phyloP scores from a whole-genome alignment of 345 rosid genomes.

The Carallia brachiata region DNA sequence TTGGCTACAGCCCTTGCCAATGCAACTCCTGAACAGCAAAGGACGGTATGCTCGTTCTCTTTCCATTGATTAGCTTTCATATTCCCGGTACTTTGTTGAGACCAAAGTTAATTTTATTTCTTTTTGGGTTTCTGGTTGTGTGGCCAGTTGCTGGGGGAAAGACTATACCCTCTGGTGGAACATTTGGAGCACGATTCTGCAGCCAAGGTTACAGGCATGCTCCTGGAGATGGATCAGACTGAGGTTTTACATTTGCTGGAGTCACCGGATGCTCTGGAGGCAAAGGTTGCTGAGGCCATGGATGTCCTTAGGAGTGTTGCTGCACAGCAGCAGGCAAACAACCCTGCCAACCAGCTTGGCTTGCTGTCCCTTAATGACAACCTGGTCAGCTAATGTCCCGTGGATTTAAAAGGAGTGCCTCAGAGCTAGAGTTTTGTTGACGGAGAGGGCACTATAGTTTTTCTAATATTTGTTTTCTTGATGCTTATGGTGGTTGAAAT shows the following conservation, averaged over 20 bases:
- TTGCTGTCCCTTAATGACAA: constrained; percentile 21
- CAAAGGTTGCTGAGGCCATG: constrained; percentile 35
- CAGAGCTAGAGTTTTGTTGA: background rate
- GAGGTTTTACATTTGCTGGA: constrained; percentile 34
- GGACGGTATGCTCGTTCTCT: constrained; percentile 16
- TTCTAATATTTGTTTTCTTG: background rate
- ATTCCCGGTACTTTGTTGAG: background rate
- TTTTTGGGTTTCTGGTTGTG: background rate
- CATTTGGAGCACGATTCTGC: constrained; percentile 30
- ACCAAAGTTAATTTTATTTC: background rate
- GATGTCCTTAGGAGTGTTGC: constrained; percentile 31
- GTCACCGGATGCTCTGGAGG: constrained; percentile 30
- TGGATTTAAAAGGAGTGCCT: constrained; percentile 7
- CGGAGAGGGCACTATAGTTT: background rate
- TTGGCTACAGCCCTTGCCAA: constrained; percentile 29
- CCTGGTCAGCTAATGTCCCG: constrained; percentile 7
- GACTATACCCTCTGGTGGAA: constrained; percentile 27
- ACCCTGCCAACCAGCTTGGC: constrained; percentile 21
- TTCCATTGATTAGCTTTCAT: background rate
- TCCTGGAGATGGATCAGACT: constrained; percentile 36
- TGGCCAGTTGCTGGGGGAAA: constrained; percentile 28
- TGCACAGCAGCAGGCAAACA: constrained; percentile 25
- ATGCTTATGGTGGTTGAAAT: constrained; percentile 5
- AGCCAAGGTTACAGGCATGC: constrained; percentile 37
- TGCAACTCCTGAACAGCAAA: constrained; percentile 26